Base-by-base conservation (phyloP, 306 rosid genomes). In the Macrotyloma uniflorum region DNA sequence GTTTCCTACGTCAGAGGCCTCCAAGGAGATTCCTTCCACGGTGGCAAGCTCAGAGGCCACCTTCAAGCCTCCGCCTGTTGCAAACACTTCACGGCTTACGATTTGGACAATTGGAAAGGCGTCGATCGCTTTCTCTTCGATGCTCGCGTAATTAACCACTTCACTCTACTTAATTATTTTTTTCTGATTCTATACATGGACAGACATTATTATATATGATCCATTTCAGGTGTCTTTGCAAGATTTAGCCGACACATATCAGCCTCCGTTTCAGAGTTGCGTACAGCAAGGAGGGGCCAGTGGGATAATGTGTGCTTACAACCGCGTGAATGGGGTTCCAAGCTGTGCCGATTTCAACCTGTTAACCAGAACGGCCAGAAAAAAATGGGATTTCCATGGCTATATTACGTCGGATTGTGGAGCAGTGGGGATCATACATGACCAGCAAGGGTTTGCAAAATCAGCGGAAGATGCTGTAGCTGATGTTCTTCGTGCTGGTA, bases 31-130 rank as follows among this genome's bases (percentile, higher is more conserved):
- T 81, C 96, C 36, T 88, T 80, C 5, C 51, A 76, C 3, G 96
- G 93, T 4, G 87, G 85, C 13, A 80, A 83, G 69, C 80, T 77
- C 0, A 75, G 81, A 0, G 87, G 80, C 0, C 88, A 75, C 22
- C 97, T 95, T 79, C 86, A 69, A 67, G 98, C 98, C 74, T 95
- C 99, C 0, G 99, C 99, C 36, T 93, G 99, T 46, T 95, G 99
- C 79, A 95, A 95, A 73, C 99, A 95, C 86, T 93, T 93, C 36
- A 95, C 99, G 0, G 99, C 99, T 15, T 95, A 95, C 36, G 99
- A 95, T 88, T 80, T 95, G 67, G 99, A 95, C n/a, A 79, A 79
- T 5, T 95, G 99, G 98, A 87, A 89, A 4, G 89, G 90, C 33
- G 84, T 91, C 0, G 75, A 78, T 85, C 93, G 99, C 13, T 95